Percentiles rank a stretch among this genome's conserved stretches.
Conservation (phyloP, 495 filamentous ascomycete species). For the Tuber aestivum region DNA sequence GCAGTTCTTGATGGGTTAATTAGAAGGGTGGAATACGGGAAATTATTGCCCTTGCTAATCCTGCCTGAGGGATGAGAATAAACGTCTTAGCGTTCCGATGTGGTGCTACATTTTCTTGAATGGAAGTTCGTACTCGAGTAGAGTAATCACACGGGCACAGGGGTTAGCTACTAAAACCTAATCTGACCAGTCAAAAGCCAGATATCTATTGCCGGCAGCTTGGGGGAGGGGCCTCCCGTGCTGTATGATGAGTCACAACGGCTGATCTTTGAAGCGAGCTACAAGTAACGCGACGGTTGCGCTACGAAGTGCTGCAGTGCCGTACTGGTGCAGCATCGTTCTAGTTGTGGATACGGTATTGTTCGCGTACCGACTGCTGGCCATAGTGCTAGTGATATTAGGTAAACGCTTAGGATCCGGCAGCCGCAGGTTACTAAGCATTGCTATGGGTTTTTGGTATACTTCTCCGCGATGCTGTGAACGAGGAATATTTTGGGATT, state of each 20-base stretch:
- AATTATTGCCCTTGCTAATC: neutral
- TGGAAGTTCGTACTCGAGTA: neutral
- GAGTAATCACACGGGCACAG: neutral
- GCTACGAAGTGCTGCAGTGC: neutral
- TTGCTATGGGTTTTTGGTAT: neutral
- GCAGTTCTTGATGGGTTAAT: neutral
- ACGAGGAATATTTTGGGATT: neutral
- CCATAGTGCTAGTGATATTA: neutral
- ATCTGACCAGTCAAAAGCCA: neutral
- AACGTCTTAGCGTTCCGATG: neutral
- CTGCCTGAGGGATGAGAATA: neutral
- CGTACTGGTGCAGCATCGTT: too few species aligned
- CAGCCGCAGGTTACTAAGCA: neutral
- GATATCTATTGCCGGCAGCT: neutral
- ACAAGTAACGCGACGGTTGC: neutral
- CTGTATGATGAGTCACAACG: too few species aligned
- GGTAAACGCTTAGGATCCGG: neutral
- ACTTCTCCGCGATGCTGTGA: too few species aligned
- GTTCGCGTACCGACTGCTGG: neutral
- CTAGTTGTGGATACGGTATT: neutral
- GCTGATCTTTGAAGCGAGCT: too few species aligned
- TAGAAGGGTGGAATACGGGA: neutral
- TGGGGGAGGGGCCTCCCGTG: too few species aligned
- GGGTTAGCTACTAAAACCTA: neutral
- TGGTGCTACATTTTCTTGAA: neutral